Evolutionary conservation across 2,329 filamentous ascomycete species (phyloP).

Genomic region (Blastomyces emzantsi): DNA sequence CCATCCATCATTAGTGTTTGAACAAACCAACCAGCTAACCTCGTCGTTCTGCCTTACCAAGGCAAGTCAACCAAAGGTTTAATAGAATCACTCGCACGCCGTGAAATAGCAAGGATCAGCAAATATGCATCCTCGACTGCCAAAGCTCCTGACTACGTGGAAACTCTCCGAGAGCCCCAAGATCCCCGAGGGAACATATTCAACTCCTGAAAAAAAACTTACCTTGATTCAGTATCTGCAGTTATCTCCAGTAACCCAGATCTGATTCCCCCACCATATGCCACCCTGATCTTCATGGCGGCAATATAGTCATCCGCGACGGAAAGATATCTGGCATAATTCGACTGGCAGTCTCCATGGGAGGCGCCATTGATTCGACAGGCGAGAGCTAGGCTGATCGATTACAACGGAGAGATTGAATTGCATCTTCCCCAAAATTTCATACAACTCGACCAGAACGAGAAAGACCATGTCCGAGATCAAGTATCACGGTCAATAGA

Average conservation of each 20-base stretch:
- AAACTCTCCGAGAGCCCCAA: conserved; percentile 22
- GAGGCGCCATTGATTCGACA: conserved; percentile 33
- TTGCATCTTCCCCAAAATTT: conserved; percentile 21
- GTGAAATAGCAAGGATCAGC: conserved; percentile 30
- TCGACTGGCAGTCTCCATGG: no score
- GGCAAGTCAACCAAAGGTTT: conserved; percentile 29
- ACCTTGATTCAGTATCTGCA: conserved; percentile 24
- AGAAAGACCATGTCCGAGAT: conserved; percentile 7
- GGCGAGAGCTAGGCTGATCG: conserved; percentile 18
- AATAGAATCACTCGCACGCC: conserved; percentile 24
- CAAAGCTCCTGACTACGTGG: conserved; percentile 18
- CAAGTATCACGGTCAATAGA: conserved; percentile 4
- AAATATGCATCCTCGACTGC: conserved; percentile 21
- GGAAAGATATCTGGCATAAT: conserved; percentile 30
- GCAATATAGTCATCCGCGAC: conserved; percentile 34
- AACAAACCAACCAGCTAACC: no score
- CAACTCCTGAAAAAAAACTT: conserved; percentile 28
- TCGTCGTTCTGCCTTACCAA: conserved; percentile 15
- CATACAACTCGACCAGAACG: conserved; percentile 11
- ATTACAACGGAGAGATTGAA: conserved; percentile 22
- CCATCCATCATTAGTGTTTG: no score
- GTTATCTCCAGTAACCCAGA: conserved; percentile 23
- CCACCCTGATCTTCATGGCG: conserved; percentile 33
- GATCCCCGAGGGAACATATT: conserved; percentile 25
- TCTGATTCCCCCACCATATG: conserved; percentile 27